Evolutionary conservation across 805 yeast genomes (phyloP).

Genomic region (Candida cerambycidarum): DNA sequence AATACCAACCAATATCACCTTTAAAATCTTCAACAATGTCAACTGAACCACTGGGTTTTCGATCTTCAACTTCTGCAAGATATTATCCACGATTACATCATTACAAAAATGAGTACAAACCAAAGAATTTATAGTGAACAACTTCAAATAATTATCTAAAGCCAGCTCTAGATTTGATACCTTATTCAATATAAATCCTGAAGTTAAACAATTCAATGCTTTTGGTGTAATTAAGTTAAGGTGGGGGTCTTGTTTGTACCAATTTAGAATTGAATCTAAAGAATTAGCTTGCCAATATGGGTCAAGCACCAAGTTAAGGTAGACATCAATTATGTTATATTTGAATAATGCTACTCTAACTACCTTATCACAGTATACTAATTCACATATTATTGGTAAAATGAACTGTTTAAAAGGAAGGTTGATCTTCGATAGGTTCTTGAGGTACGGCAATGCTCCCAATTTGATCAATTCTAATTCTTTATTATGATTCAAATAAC

Average conservation of each 20-base stretch:
- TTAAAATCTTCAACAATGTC: conserved; percentile 31
- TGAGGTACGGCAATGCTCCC: conserved; percentile 49
- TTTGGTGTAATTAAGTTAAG: conserved; percentile 24
- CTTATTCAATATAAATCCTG: conserved; percentile 41
- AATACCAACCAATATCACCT: conserved; percentile 14
- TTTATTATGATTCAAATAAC: conserved; percentile 45
- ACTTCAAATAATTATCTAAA: conserved; percentile 39
- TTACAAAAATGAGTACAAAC: conserved; percentile 26
- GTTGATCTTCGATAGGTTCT: conserved; percentile 37
- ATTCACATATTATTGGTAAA: conserved; percentile 52
- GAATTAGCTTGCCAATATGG: conserved; percentile 61
- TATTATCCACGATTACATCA: conserved; percentile 26
- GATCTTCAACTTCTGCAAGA: conserved; percentile 27
- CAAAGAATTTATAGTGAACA: conserved; percentile 23
- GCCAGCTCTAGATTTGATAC: conserved; percentile 45
- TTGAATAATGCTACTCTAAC: conserved; percentile 39
- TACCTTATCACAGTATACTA: conserved; percentile 45
- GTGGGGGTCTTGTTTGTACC: conserved; percentile 33
- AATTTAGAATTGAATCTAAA: conserved; percentile 47
- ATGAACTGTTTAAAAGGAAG: conserved; percentile 51
- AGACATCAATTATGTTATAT: conserved; percentile 37
- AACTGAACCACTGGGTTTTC: conserved; percentile 40
- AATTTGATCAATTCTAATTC: conserved; percentile 47
- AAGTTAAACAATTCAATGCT: conserved; percentile 31
- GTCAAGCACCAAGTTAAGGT: conserved; percentile 44